Base-by-base conservation (phyloP, 495 filamentous ascomycete genomes). In the Hypoxylon subgilvum region DNA sequence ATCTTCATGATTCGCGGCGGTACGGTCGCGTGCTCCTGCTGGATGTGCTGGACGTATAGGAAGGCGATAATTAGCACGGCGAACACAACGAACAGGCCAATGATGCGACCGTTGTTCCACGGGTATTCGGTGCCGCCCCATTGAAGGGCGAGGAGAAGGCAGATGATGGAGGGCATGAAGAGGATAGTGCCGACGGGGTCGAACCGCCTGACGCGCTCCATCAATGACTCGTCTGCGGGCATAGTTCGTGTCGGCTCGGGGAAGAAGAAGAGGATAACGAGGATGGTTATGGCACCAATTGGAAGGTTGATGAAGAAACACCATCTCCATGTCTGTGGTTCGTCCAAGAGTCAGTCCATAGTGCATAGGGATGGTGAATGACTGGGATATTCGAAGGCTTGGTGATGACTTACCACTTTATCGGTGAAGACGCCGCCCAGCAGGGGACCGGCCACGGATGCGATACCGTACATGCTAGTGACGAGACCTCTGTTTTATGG, bases 391-490 rank as follows among this genome's bases (percentile, higher is more conserved):
- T 14, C 23, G 23, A 51, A 21, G 14, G n/a, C 14, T 3, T 31
- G 12, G 22, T 1, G 9, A 18, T 17, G 6, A 62, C 59, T n/a
- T 57, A 63, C 59, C 23, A 75, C 75, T 40, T 74, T 72, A 30
- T 85, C 78, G 3, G 82, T 84, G 59, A 86, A 86, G 3, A 71
- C 81, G 43, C 84, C 83, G 6, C 84, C 83, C 14, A 86, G 69
- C 23, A 94, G 75, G 9, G 89, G 89, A 13, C 89, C 90, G 35
- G 87, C 84, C 17, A 92, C 87, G 61, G 80, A 86, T 0, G 91
- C 87, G 40, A 96, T 80, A 10, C 88, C 92, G 67, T 87, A 94
- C 82, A 92, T 90, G 51, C 78, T 82, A n/a, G 88, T 87, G 41
- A 96, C 76, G 8, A 90, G 42, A 13, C 89, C 88, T 8, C 54